phyloP scores from a whole-genome alignment of 2,329 filamentous ascomycete species.

The Epichloe typhina region DNA sequence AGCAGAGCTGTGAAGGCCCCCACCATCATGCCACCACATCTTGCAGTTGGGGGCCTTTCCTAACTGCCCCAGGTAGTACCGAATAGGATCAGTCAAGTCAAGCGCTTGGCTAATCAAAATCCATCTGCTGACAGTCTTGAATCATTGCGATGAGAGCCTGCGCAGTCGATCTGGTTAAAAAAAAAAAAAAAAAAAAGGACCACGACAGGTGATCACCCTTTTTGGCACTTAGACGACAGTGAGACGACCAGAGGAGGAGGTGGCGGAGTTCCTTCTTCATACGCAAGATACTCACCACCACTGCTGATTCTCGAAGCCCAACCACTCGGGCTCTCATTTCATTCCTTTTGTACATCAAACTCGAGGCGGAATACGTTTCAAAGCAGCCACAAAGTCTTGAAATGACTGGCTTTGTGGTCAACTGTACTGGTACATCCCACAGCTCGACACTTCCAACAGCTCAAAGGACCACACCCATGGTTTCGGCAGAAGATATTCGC shows the following conservation, averaged over 20 bases:
- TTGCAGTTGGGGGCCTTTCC: neutral
- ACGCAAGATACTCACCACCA: neutral
- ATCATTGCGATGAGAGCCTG: neutral
- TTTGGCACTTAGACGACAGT: neutral
- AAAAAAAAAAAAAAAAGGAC: neutral
- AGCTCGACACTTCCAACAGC: neutral
- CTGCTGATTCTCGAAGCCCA: neutral
- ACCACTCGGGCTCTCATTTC: neutral
- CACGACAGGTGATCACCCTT: neutral
- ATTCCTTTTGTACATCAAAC: neutral
- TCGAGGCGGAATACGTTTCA: neutral
- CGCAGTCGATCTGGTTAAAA: neutral
- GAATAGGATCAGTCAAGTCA: neutral
- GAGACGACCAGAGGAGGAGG: neutral
- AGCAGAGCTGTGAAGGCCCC: neutral
- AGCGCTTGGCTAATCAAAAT: neutral
- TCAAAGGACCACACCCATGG: neutral
- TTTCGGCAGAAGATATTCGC: neutral
- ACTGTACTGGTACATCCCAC: neutral
- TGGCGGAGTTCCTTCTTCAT: neutral
- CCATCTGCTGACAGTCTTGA: neutral
- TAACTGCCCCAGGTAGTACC: neutral
- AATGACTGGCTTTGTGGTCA: neutral
- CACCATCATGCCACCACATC: neutral
- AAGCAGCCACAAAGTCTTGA: neutral